Base-by-base conservation (phyloP, 2,329 filamentous ascomycete species). In the Stachybotrys elegans region DNA sequence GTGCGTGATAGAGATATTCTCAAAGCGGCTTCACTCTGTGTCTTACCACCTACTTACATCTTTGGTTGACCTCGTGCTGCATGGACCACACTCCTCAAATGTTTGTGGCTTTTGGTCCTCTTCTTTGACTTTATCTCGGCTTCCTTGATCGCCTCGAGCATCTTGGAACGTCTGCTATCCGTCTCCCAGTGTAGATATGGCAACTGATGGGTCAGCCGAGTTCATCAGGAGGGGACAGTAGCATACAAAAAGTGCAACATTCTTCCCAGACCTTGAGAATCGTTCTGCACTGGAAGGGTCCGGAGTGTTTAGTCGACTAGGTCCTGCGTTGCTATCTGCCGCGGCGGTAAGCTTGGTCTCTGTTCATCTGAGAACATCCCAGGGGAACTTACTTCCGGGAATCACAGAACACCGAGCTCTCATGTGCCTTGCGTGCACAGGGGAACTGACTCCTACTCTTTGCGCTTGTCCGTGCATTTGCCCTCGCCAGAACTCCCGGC, bases 141-240 rank as follows among this genome's bases (percentile, higher is more conserved):
- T 16, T 49, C 16, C 36, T 37, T 13, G 9, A 68, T 65, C 19
- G 59, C 49, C 0, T 40, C 45, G 0, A 60, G 52, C 13, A 65
- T 56, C 6, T 51, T 52, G 0, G 57, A 51, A 5, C 59, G 57
- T 35, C 55, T 62, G 1, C 57, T 53, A 9, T 66, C 63, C 0
- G 60, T 66, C 25, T 71, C 67, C 66, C 67, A 71, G 20, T 71
- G 66, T 2, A 70, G 57, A 34, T 61, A 69, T 2, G 66, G 65
- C 59, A 68, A 64, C 65, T 69, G 17, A n/a, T n/a, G 1, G 22
- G 12, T 16, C n/a, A 19, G 14, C 23, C 12, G 14, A 21, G 12
- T 13, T 11, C 22, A 11, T 4, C 34, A 6, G 34, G n/a, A 7
- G 13, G 16, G 5, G 20, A 39, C 37, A 16, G 27, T 6, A 7